A percentile compares a stretch with the other conserved stretches of the same genome.
phyloP scores from a whole-genome alignment of 768 basidiomycete species.

The Rhodotorula kratochvilovae region DNA sequence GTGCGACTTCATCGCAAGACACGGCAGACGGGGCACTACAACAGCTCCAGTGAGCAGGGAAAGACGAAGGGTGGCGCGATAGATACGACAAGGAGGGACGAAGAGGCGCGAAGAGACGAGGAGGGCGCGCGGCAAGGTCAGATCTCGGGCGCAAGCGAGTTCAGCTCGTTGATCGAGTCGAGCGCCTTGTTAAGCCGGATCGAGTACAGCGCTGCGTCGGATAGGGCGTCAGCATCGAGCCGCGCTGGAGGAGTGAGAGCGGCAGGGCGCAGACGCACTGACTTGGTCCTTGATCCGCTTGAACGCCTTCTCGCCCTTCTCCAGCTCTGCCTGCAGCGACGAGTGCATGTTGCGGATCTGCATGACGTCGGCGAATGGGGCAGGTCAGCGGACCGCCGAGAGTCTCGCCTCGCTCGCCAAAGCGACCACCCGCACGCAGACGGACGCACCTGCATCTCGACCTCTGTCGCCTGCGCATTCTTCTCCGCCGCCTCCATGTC shows the following conservation, averaged over 20 bases:
- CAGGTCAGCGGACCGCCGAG: too few species aligned
- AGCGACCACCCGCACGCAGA: neutral
- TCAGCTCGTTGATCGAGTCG: slow-evolving; percentile 34
- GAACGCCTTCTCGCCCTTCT: slow-evolving; percentile 35
- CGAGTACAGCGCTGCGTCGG: slow-evolving; percentile 22
- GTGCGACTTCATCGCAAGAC: too few species aligned
- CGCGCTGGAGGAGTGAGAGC: neutral
- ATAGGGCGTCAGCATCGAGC: neutral
- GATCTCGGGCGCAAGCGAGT: slow-evolving; percentile 10
- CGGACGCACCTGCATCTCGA: slow-evolving; percentile 30
- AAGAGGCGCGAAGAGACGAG: neutral
- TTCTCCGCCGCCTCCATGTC: slow-evolving; percentile 36
- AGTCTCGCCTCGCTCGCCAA: too few species aligned
- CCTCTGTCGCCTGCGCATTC: slow-evolving; percentile 25
- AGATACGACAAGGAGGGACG: neutral
- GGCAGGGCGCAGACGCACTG: slow-evolving; percentile 9
- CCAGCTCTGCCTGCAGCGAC: slow-evolving; percentile 27
- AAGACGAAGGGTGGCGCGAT: neutral
- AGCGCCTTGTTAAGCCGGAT: slow-evolving; percentile 34
- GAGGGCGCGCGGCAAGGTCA: neutral
- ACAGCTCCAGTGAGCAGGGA: neutral
- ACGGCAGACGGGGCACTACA: neutral
- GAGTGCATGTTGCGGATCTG: slow-evolving; percentile 33
- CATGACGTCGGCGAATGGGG: too few species aligned
- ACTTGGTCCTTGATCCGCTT: slow-evolving; percentile 34